Evolutionary conservation across 1,139 yeast species (phyloP), one percentile per base, ranked within the genome.

Genomic region (Blastobotrys raffinosifermentans): DNA sequence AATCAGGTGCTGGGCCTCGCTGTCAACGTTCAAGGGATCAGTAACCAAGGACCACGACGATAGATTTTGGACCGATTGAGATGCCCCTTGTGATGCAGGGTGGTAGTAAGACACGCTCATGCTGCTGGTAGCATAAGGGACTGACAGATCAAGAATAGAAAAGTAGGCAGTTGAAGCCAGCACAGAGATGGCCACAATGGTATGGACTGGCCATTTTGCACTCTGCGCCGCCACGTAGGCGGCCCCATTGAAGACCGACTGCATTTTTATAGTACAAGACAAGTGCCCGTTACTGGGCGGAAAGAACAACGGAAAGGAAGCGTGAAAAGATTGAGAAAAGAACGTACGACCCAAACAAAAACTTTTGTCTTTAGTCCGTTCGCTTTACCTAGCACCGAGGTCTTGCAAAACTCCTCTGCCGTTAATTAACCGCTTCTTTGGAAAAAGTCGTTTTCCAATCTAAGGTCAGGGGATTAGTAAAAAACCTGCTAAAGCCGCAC

Each of bases 131-230:
- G 45, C 47, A 34, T 47, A 51, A 18, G 80, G 77, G 40, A 83
- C 70, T 53, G 85, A 84, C 48, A 83, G 81, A 56, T 85, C 94
- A 27, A 87, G 80, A 15, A 86, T 76, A 13, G 91, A 75, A 50
- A 86, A 72, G 61, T 86, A 91, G 9, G 93, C 86, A 39, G 83
- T 67, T 7, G 94, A 80, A 2, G 94, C 94, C 41, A 85, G 63
- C 39, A 86, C 64, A 19, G 93, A 73, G 13, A 89, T 75, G 46
- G 77, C 57, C 35, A 87, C 77, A 43, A 91, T 78, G 43, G 89
- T 75, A 61, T 91, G 98, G 50, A 91, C 86, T 22, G 99, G 99
- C 53, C 80, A 75, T 48, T 75, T 77, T 15, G 96, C 94, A 34
- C 91, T 77, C 29, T 72, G 60, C 47, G 71, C 73, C 25, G 94